Evolutionary conservation across 164 flowering plant genomes (phyloP).

Genomic region (Houttuynia cordata): DNA sequence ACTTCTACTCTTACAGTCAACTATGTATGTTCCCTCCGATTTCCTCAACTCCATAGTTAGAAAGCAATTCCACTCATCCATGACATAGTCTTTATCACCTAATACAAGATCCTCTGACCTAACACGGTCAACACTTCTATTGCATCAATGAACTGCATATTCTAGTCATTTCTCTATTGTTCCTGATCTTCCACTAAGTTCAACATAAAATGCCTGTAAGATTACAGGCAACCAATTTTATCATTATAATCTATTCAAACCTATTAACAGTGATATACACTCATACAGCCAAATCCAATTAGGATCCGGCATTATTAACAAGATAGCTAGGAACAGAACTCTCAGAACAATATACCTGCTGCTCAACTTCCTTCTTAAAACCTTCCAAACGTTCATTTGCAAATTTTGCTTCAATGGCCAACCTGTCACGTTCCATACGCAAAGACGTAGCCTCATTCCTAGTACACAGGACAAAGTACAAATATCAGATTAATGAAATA

Average conservation of each 20-base stretch:
- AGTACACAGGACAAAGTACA: not conserved
- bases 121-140: not conserved
- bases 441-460: conserved; percentile 40
- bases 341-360: conserved; percentile 31
- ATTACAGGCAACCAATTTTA: too few relatives aligned
- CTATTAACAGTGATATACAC: too few relatives aligned
- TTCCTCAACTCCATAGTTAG: too few relatives aligned
- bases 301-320: too few relatives aligned
- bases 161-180: not conserved
- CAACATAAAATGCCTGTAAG: not conserved
- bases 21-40: too few relatives aligned
- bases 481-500: not conserved
- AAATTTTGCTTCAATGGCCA: conserved; percentile 53
- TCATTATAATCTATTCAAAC: too few relatives aligned
- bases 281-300: too few relatives aligned
- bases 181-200: not conserved
- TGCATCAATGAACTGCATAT: not conserved
- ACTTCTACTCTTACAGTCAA: too few relatives aligned
- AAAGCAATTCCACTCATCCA: too few relatives aligned
- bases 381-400: conserved; percentile 47
- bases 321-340: not conserved
- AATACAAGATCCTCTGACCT: not conserved
- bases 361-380: conserved; percentile 49
- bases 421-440: conserved; percentile 54
- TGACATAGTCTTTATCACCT: too few relatives aligned